A percentile compares a stretch with the other conserved stretches of the same genome.
Evolutionary conservation across 106 monocot species (phyloP).

Genomic region (Hemerocallis citrina): DNA sequence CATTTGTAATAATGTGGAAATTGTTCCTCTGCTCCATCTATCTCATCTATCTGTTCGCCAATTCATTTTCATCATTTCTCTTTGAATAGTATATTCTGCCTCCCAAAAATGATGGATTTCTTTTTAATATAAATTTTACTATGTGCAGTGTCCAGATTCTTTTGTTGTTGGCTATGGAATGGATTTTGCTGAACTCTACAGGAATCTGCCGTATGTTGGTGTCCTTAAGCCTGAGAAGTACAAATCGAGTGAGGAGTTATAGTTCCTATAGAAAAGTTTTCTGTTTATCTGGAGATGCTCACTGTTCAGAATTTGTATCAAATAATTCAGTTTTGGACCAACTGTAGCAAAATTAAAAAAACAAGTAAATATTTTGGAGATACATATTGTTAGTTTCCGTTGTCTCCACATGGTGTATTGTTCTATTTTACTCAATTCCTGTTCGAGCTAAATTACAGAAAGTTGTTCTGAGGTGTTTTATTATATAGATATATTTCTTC

Average conservation of each 20-base stretch:
- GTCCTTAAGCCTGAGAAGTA: constrained; percentile 79
- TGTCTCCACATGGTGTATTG: no score
- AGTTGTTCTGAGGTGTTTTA: no score
- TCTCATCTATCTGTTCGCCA: not conserved
- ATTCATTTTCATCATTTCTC: not conserved
- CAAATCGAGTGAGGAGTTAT: constrained; percentile 13
- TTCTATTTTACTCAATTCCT: no score
- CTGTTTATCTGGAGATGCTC: not conserved
- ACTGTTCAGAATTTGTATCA: no score
- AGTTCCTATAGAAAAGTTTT: not conserved
- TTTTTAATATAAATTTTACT: not conserved
- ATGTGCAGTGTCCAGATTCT: constrained; percentile 75
- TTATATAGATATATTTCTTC: no score
- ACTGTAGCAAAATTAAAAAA: no score
- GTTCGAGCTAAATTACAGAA: no score
- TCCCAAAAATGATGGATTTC: not conserved
- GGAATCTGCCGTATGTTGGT: constrained; percentile 79
- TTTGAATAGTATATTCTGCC: no score
- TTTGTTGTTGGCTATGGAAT: constrained; percentile 93
- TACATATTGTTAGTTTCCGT: no score
- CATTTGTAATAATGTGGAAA: no score
- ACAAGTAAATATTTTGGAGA: no score
- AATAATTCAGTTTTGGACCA: no score
- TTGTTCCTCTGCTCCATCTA: not conserved
- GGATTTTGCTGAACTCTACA: constrained; percentile 81